Conservation (phyloP, 2,329 filamentous ascomycete genomes). For the Hymenoscyphus linearis region DNA sequence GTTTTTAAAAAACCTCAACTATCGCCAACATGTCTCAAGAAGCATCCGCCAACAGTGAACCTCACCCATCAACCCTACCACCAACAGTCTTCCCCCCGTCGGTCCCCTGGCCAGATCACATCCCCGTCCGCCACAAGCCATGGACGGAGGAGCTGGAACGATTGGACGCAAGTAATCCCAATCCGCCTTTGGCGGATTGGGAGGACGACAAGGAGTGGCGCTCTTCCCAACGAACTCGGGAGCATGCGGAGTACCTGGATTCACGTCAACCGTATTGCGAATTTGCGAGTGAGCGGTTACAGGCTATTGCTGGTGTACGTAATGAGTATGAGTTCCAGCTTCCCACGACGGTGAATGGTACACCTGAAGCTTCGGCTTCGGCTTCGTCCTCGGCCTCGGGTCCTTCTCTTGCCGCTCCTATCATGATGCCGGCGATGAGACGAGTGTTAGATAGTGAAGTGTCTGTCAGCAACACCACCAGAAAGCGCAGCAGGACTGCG, state of each 20-base stretch:
- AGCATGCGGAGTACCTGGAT: background rate
- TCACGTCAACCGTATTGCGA: background rate
- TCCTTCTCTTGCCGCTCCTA: background rate
- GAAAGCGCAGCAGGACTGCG: background rate
- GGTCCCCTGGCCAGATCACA: background rate
- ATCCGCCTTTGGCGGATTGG: background rate
- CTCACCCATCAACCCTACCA: background rate
- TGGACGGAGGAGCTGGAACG: background rate
- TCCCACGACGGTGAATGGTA: background rate
- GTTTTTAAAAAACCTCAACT: no score
- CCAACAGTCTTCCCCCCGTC: background rate
- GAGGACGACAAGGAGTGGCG: background rate
- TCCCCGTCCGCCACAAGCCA: background rate
- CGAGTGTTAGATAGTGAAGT: background rate
- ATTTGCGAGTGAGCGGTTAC: background rate
- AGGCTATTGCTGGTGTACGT: background rate
- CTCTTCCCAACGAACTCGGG: background rate
- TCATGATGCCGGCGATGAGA: background rate
- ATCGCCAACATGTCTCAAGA: background rate
- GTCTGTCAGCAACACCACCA: background rate
- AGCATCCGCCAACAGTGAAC: background rate
- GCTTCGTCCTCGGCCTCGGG: background rate
- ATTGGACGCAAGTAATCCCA: background rate
- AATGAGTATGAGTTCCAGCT: constrained; percentile 4
- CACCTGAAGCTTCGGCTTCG: background rate